Base-by-base conservation (phyloP, 495 filamentous ascomycete genomes). In the Neurospora hispaniola region DNA sequence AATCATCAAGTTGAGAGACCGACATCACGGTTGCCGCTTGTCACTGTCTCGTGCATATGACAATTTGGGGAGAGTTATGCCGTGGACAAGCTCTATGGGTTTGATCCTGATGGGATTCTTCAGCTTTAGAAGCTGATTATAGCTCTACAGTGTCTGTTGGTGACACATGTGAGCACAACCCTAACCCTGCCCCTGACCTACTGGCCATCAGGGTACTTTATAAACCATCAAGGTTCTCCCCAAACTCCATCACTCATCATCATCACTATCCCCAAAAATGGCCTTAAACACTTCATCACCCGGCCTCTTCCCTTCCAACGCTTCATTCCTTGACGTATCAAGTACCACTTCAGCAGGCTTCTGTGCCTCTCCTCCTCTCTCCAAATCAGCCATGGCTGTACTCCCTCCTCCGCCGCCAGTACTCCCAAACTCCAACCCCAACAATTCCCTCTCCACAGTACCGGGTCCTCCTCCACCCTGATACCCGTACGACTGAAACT, bases 231-330 rank as follows among this genome's bases (percentile, higher is more conserved):
- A 66, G 54, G 54, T 35, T 35, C 54, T 31, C 18, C 27, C 27
- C 18, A 27, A 20, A 14, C 20, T 35, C 43, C 76, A 79, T 72
- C 78, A 80, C n/a, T 88, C 85, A 16, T 93, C 91, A 74, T 94
- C 91, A 76, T 93, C 91, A 71, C 91, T 92, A 79, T 92, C 93
- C 10, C 95, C 96, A 85, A 99, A 99, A 18, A 99, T 94, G 27
- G 93, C 93, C 79, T 90, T 92, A 78, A 99, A 96, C 4, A 98
- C 90, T n/a, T 91, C 93, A 68, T 97, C 95, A 3, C 90, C 91
- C 5, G 94, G 93, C 72, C 90, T 89, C 75, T 91, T 86, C 0
- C 87, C 92, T 76, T 97, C 94, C 40, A 99, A 77, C 16, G 96
- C 95, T 73, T 96, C 93, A 78, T 98, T 99, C 71, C 84, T 87